Base-by-base conservation (phyloP, 2,329 filamentous ascomycete species). In the Colletotrichum coccodes region DNA sequence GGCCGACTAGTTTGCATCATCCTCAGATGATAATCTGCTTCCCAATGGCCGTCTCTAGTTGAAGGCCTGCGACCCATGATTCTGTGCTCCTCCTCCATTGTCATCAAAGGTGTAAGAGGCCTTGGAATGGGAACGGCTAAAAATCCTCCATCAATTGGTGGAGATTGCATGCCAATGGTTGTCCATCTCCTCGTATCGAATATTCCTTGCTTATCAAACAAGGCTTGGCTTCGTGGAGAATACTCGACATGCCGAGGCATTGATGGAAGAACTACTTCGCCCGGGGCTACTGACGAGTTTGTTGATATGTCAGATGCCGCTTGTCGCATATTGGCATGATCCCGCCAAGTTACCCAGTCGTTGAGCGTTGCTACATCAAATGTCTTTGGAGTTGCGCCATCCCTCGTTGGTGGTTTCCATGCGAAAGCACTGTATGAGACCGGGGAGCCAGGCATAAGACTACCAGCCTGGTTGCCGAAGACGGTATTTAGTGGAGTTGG, bases 11-110 rank as follows among this genome's bases (percentile, higher is more conserved):
- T 16, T 7, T 60, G 49, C 8, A 7, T 26, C 49, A 44, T 50
- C 28, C 42, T 47, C 4, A 44, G 11, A 32, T 50, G 54, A n/a
- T 56, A 60, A 12, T 21, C 28, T 18, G 61, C 26, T n/a, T 56
- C 23, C 54, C 54, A 56, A 6, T 60, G 28, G 4, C 42, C 49
- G 28, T 65, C 54, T 44, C 47, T 28, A 2, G 42, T 56, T 3
- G 54, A 56, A 6, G 61, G 54, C 12, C 54, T 60, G 2, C 54
- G 16, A 3, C 54, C 42, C n/a, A 65, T 44, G 8, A 65, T 49
- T 18, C 49, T 60, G 7, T 50, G 42, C 23, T 68, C 65, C 18
- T 68, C 65, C 30, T 68, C 61, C 61, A 60, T 68, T 18, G 65
- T 60, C 65, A 68, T 60, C 6, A 68, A 23, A 4, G 61, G 65